A percentile compares a stretch with the other conserved stretches of the same genome.
These are phyloP conservation scores for Tuber brumale DNA, from an alignment of 495 filamentous ascomycete genomes.

Conservation along the genomic window DNA sequence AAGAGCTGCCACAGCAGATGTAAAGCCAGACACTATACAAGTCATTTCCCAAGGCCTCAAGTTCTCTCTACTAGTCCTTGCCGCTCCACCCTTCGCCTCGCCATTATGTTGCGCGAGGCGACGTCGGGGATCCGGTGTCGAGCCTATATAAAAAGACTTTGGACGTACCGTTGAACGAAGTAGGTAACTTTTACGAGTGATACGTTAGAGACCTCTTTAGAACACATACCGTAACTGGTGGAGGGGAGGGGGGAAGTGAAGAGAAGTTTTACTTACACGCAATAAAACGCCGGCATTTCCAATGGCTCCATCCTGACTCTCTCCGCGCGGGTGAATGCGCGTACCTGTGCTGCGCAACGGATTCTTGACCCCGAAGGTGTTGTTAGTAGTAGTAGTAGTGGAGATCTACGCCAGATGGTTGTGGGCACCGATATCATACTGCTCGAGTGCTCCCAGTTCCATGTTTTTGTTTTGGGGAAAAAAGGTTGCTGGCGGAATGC, in stretches of 20 bases:
- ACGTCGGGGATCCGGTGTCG: constrained; percentile 76
- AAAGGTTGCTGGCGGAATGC: not conserved
- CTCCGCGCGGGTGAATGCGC: not conserved
- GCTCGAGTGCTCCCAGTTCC: not conserved
- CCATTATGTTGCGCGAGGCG: constrained; percentile 90
- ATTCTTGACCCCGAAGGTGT: not conserved
- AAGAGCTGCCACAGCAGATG: constrained; percentile 73
- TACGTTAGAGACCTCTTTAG: not conserved
- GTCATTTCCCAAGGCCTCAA: constrained; percentile 91
- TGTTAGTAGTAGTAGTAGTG: not conserved
- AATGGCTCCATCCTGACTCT: constrained; percentile 42
- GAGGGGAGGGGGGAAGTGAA: too few relatives aligned
- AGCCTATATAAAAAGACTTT: constrained; percentile 72
- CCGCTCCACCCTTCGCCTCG: constrained; percentile 66
- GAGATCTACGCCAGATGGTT: not conserved
- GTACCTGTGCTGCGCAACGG: not conserved
- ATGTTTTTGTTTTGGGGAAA: not conserved
- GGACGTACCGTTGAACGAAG: constrained; percentile 69
- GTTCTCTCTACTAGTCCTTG: constrained; percentile 57
- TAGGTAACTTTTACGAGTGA: constrained; percentile 58
- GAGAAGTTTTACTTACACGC: constrained; percentile 43
- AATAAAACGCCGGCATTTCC: constrained; percentile 65
- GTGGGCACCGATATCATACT: not conserved
- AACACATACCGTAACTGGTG: too few relatives aligned
- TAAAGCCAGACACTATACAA: constrained; percentile 80